Evolutionary conservation across 352 stramenopile species (phyloP), one percentile per base, ranked within the genome.

Genomic region (Plasmopara viticola): DNA sequence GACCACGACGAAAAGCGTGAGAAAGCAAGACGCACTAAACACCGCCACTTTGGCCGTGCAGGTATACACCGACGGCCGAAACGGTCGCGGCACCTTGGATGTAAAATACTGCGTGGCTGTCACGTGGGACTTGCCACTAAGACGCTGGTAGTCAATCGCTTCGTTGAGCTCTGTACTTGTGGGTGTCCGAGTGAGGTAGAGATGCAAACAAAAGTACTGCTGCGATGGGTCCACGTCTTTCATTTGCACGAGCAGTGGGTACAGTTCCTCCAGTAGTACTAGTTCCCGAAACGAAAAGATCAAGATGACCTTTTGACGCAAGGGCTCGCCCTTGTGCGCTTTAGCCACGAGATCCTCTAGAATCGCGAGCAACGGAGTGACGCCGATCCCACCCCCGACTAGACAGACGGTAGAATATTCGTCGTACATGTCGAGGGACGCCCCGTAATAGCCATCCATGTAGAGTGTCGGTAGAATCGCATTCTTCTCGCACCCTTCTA

Each of bases 401-500:
- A 84, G 52, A 38, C 67, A 76, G 4, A 84, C 28, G 0, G 64
- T 79, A 13, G 51, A 45, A 47, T 76, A 82, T 30, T 74, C 45
- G 9, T 70, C 56, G 45, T 81, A 81, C 14, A 44, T 44, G 13
- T 67, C 54, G n/a, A 80, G 48, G 12, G 72, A 80, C 9, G 56
- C 33, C 5, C 68, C 70, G 50, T 86, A 86, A 63, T 63, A 82
- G 25, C 72, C 75, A 39, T 84, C 72, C 56, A 82, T 64, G 41
- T 80, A 73, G n/a, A 84, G 50, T 9, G 60, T 62, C 3, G 75
- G 72, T 9, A 63, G 43, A 2, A 58, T 45, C n/a, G 62, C 39
- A 14, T 60, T 51, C 18, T 43, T 31, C 30, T 68, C 47, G 50
- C 67, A 81, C 12, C 64, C 34, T 0, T 72, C 43, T 1, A 62